Conservation (phyloP, 371 early-diverging fungal species). For the Rhizopus sp. region DNA sequence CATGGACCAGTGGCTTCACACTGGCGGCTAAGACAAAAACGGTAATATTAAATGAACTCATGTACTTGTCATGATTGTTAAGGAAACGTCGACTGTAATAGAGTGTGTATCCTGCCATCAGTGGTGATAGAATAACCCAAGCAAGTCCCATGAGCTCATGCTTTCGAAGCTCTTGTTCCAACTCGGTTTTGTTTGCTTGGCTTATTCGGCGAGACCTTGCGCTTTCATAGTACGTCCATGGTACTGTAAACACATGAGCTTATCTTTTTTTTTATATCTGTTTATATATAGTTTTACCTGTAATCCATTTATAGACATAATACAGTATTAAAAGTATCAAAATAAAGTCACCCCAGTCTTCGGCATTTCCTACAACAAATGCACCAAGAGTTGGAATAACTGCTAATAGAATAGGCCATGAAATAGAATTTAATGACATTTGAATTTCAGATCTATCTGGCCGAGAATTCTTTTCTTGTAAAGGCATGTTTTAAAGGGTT, state of each 20-base stretch:
- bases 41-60: slow-evolving; percentile 63
- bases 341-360: slow-evolving; percentile 61
- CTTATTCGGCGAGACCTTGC: slow-evolving; percentile 52
- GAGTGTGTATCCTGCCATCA: slow-evolving; percentile 60
- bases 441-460: neutral
- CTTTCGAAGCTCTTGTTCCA: slow-evolving; percentile 51
- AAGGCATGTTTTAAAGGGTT: no score
- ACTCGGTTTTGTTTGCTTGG: slow-evolving; percentile 25
- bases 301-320: slow-evolving; percentile 61
- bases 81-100: slow-evolving; percentile 57
- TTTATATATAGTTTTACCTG: slow-evolving; percentile 38
- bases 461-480: no score
- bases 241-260: slow-evolving; percentile 32
- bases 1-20: slow-evolving; percentile 59
- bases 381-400: slow-evolving; percentile 58
- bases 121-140: slow-evolving; percentile 56
- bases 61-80: slow-evolving; percentile 58
- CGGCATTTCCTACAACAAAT: slow-evolving; percentile 55
- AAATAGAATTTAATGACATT: slow-evolving; percentile 1
- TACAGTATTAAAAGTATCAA: slow-evolving; percentile 51
- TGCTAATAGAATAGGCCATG: slow-evolving; percentile 61
- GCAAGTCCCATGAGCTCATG: slow-evolving; percentile 57
- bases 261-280: neutral
- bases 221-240: slow-evolving; percentile 62
- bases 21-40: slow-evolving; percentile 65